Conservation (phyloP, 306 rosid species). For the Cyclanthera cordifolia region DNA sequence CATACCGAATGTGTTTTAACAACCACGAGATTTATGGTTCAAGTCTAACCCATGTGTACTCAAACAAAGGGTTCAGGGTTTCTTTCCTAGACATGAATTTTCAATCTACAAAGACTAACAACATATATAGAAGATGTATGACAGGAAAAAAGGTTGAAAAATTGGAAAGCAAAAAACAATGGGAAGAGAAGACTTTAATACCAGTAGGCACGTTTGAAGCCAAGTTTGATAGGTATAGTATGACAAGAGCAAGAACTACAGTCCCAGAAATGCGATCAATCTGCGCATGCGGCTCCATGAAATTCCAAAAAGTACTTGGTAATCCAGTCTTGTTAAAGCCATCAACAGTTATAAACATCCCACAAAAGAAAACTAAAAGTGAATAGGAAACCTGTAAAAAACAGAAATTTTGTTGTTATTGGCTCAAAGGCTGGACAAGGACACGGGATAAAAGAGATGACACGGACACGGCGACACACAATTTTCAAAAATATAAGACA, state of each 20-base stretch:
- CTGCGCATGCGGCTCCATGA: conserved; percentile 58
- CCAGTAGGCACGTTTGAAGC: conserved; percentile 96
- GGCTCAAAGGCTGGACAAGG: too few relatives aligned
- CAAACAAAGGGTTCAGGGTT: neutral
- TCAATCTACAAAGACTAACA: too few relatives aligned
- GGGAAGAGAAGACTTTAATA: conserved; percentile 14
- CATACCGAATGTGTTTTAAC: too few relatives aligned
- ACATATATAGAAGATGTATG: too few relatives aligned
- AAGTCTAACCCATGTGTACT: too few relatives aligned
- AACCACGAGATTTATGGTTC: too few relatives aligned
- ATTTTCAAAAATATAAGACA: neutral
- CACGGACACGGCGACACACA: too few relatives aligned
- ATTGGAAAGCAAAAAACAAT: neutral
- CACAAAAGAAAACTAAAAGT: conserved; percentile 80
- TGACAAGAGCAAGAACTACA: conserved; percentile 56
- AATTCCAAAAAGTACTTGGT: conserved; percentile 70
- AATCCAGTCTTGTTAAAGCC: conserved; percentile 85
- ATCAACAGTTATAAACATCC: conserved; percentile 83
- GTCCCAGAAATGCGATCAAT: conserved; percentile 43
- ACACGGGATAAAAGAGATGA: too few relatives aligned
- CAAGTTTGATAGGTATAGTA: conserved; percentile 62
- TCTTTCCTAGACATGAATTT: neutral
- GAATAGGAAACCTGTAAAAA: conserved; percentile 79
- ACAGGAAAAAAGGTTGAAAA: neutral
- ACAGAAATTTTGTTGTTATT: neutral